Base-by-base conservation (phyloP, 352 stramenopile genomes). In the Pythium myriotylum region DNA sequence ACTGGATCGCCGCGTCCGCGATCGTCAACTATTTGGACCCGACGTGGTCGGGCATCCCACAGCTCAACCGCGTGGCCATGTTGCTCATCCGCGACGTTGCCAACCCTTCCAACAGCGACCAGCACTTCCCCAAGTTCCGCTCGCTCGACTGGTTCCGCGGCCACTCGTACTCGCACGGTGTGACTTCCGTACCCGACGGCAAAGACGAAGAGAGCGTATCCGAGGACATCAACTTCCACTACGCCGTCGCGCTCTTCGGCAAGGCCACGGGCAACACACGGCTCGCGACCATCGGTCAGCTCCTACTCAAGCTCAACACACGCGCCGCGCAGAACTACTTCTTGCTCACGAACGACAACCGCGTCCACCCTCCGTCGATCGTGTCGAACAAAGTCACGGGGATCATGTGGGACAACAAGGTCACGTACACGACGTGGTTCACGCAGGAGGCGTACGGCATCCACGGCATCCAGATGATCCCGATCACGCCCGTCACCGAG, bases 351-450 rank as follows among this genome's bases (percentile, higher is more conserved):
- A 75, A 58, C 14, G 54, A 73, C 54, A 93, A 88, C 73, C 74
- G 59, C 1, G 17, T 91, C 10, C 84, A 93, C 49, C 84, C 84
- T 10, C 70, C 74, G 4, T 70, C 72, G 47, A 88, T 93, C 37
- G 67, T 77, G 4, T 70, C 64, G 32, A 93, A 93, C 63, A 78
- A 90, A 41, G 79, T 93, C n/a, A 88, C 81, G 10, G 83, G 83
- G 12, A 92, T 92, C 57, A 84, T 90, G 61, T 92, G 89, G 49
- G 83, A 92, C 65, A 90, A 89, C 71, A 86, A 88, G 59, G 74
- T 77, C 1, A 77, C 78, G 66, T 92, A 92, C 68, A 73, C 79
- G 33, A 88, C 80, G 33, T 90, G 78, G 78, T 92, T 89, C 59
- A 74, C 81, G 24, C 47, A 80, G 9, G 72, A 87, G 35, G 77